These are phyloP conservation scores for Trichoderma citrinoviride DNA, from an alignment of 2,329 filamentous ascomycete genomes.

Conservation along the genomic window DNA sequence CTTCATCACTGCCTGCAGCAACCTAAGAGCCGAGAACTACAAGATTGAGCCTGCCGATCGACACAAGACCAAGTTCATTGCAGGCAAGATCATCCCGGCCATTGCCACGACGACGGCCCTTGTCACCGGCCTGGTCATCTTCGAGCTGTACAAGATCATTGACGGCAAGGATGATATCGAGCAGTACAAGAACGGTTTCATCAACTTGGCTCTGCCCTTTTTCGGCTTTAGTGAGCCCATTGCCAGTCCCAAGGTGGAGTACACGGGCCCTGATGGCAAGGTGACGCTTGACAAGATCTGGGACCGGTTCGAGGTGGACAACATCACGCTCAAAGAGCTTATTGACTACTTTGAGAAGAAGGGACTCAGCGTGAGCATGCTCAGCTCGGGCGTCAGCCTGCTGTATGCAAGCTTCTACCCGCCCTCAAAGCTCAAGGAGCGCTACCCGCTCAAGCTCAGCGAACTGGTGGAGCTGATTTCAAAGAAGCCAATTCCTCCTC, in stretches of 20 bases:
- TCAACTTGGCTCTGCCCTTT: constrained; percentile 94
- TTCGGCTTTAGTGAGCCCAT: constrained; percentile 98
- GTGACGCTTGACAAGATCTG: constrained; percentile 93
- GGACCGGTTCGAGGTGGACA: constrained; percentile 90
- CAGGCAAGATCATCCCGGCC: constrained; percentile 97
- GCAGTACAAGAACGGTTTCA: constrained; percentile 98
- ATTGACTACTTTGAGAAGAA: constrained; percentile 76
- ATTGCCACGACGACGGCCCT: constrained; percentile 97
- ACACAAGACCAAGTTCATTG: constrained; percentile 99
- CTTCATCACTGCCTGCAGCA: constrained; percentile 97
- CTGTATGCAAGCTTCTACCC: constrained; percentile 94
- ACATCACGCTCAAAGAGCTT: constrained; percentile 83
- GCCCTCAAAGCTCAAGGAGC: constrained; percentile 73
- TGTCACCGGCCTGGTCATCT: constrained; percentile 86
- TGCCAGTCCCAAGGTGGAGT: constrained; percentile 86
- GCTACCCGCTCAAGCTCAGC: constrained; percentile 79
- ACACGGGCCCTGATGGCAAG: constrained; percentile 73
- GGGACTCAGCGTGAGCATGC: constrained; percentile 83
- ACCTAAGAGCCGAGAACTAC: constrained; percentile 96
- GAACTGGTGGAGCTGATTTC: constrained; percentile 83
- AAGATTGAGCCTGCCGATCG: constrained; percentile 89
- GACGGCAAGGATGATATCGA: constrained; percentile 96
- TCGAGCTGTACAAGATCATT: constrained; percentile 95
- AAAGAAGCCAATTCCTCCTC: constrained; percentile 84
- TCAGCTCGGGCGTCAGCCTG: constrained; percentile 95